Conservation (phyloP, 2,329 filamentous ascomycete species). For the Fusarium sp. region DNA sequence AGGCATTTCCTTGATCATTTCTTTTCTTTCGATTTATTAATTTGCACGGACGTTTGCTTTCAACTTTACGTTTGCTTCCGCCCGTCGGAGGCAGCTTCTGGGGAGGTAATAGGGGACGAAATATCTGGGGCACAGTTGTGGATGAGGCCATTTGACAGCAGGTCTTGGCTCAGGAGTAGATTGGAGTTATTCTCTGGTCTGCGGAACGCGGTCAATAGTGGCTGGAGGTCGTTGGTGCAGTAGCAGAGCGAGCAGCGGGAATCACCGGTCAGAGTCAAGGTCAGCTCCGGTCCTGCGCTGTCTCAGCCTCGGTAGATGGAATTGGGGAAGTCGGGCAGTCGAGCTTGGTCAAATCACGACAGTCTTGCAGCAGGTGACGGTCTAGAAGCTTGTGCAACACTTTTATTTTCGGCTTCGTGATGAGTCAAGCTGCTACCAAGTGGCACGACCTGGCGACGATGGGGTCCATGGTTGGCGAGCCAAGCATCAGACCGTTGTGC, state of each 20-base stretch:
- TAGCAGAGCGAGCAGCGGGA: conserved; percentile 8
- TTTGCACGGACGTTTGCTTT: conserved; percentile 38
- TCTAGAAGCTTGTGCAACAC: not conserved
- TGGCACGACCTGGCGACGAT: conserved; percentile 4
- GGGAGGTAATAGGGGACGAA: conserved; percentile 48
- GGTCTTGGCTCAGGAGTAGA: not conserved
- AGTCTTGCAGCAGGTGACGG: not conserved
- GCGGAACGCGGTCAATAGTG: conserved; percentile 5
- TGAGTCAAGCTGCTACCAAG: conserved; percentile 1
- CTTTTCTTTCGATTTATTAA: conserved; percentile 45
- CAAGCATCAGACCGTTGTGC: conserved; percentile 9
- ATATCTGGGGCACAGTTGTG: conserved; percentile 4
- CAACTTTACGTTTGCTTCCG: conserved; percentile 44
- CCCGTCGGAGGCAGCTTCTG: conserved; percentile 49
- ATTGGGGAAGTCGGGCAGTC: conserved; percentile 8
- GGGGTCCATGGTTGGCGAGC: conserved; percentile 12
- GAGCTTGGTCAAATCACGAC: conserved; percentile 3
- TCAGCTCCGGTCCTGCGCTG: conserved; percentile 25
- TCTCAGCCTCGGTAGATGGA: conserved; percentile 12
- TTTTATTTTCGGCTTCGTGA: not conserved
- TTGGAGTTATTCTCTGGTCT: not conserved
- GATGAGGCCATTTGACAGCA: conserved; percentile 11
- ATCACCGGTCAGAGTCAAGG: conserved; percentile 21
- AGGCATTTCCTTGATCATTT: conserved; percentile 45
- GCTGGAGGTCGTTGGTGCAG: conserved; percentile 9